These are phyloP conservation scores for Lentinula detonsa DNA, from an alignment of 768 basidiomycete species.

Conservation along the genomic window DNA sequence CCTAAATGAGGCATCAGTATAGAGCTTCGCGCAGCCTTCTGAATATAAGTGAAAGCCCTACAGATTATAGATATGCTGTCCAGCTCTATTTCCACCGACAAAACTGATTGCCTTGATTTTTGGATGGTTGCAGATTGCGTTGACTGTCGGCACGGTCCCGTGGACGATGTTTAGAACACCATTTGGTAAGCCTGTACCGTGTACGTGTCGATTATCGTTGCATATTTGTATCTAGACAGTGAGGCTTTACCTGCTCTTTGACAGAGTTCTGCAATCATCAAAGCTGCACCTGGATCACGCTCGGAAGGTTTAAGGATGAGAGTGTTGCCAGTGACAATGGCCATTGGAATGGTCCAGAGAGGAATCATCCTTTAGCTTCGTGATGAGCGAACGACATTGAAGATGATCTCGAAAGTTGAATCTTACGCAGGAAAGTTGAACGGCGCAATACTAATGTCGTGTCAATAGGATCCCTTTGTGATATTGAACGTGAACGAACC, in stretches of 20 bases:
- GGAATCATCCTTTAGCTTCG: constrained; percentile 75
- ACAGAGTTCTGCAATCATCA: constrained; percentile 96
- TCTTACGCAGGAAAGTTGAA: constrained; percentile 88
- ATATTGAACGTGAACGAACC: constrained; percentile 20
- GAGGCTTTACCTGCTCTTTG: constrained; percentile 63
- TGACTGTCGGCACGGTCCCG: constrained; percentile 85
- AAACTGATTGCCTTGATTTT: constrained; percentile 93
- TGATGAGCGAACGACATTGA: not conserved
- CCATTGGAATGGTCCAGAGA: constrained; percentile 92
- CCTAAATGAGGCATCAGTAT: constrained; percentile 27
- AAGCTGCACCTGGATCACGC: constrained; percentile 92
- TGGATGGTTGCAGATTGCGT: constrained; percentile 89
- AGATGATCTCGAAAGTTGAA: constrained; percentile 1
- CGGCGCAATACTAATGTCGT: constrained; percentile 53
- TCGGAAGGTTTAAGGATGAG: constrained; percentile 94
- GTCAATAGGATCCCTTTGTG: not conserved
- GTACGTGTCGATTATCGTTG: not conserved
- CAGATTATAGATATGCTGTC: constrained; percentile 91
- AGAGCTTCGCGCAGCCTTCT: not conserved
- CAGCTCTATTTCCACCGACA: constrained; percentile 90
- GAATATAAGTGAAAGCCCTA: constrained; percentile 15
- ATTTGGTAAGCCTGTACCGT: not conserved
- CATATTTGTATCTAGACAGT: not conserved
- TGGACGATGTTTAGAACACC: constrained; percentile 85
- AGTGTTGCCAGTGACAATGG: constrained; percentile 89